Percentiles rank a stretch among this genome's conserved stretches.
Evolutionary conservation across 2,329 filamentous ascomycete genomes (phyloP).

Genomic region (Apiospora arundinis): DNA sequence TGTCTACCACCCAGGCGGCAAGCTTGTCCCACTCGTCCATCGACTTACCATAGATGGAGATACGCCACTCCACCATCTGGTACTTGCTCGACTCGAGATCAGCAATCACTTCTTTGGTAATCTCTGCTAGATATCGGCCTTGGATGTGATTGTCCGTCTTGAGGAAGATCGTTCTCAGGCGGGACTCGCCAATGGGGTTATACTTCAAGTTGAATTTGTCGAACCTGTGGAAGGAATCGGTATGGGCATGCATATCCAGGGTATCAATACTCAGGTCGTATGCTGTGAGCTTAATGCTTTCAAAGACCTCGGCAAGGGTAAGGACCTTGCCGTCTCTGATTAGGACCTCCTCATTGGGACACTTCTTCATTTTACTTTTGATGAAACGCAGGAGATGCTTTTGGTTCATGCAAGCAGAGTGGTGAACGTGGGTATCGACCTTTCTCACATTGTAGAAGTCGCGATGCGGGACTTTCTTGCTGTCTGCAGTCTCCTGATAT

Average conservation of each 20-base stretch:
- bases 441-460: constrained; percentile 99
- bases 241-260: constrained; percentile 99
- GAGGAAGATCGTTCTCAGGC: constrained; percentile 94
- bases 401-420: constrained; percentile 99
- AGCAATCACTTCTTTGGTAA: constrained; percentile 96
- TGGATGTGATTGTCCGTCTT: constrained; percentile 99
- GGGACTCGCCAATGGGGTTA: constrained; percentile 94
- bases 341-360: constrained; percentile 89
- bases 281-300: constrained; percentile 95
- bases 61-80: constrained; percentile 99
- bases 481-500: constrained; percentile 97
- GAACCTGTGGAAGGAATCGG: constrained; percentile 97
- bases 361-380: constrained; percentile 99
- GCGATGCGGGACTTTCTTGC: constrained; percentile 94
- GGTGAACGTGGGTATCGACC: constrained; percentile 98
- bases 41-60: constrained; percentile 93
- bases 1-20: constrained; percentile 95
- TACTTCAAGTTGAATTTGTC: constrained; percentile 99
- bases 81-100: constrained; percentile 99
- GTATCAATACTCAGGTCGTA: constrained; percentile 99
- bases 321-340: constrained; percentile 91
- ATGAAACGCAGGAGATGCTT: constrained; percentile 98
- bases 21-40: constrained; percentile 98
- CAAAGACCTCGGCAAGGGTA: constrained; percentile 91
- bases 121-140: constrained; percentile 93